Base-by-base conservation (phyloP, 1,139 yeast species). In the Nakaseomyces sp. region DNA sequence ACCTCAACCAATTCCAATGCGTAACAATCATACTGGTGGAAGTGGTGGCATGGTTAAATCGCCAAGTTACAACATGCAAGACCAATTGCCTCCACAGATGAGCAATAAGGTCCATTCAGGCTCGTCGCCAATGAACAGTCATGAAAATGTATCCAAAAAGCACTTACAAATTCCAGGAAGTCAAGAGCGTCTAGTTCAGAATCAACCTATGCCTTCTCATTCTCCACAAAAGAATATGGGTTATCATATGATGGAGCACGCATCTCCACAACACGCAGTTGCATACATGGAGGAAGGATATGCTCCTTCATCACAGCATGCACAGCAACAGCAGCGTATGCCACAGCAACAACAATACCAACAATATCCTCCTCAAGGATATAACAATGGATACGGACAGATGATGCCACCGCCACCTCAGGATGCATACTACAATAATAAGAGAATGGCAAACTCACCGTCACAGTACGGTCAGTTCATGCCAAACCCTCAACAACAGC, bases 401-500 rank as follows among this genome's bases (percentile, higher is more conserved):
- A 35, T 20, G 37, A 32, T 32, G 37, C 25, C 37, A 12, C 37
- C 37, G 5, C 38, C 38, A 8, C 38, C 26, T 6, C 28, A 20
- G 18, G 26, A 35, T 13, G 28, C 17, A 20, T 20, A 35, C 38
- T 35, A 35, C 18, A 16, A 16, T 28, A 22, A 22, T 6, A n/a
- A n/a, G n/a, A 20, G 26, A 18, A 20, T 35, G 38, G n/a, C 28
- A 15, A n/a, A 35, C 12, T 35, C 38, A 9, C 38, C 38, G 13
- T 35, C 38, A 4, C 26, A 35, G n/a, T 35, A 35, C 28, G 38
- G 38, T 5, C 38, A 35, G 13, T 35, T 35, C 28, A 35, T 35
- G 38, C 38, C 26, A n/a, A n/a, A n/a, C n/a, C n/a, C n/a, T n/a
- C 28, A 32, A n/a, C 37, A 32, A 19, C 24, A 16, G 18, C 26